A percentile compares a stretch with the other conserved stretches of the same genome.
Conservation (phyloP, 495 filamentous ascomycete species). For the Clohesyomyces aquaticus region DNA sequence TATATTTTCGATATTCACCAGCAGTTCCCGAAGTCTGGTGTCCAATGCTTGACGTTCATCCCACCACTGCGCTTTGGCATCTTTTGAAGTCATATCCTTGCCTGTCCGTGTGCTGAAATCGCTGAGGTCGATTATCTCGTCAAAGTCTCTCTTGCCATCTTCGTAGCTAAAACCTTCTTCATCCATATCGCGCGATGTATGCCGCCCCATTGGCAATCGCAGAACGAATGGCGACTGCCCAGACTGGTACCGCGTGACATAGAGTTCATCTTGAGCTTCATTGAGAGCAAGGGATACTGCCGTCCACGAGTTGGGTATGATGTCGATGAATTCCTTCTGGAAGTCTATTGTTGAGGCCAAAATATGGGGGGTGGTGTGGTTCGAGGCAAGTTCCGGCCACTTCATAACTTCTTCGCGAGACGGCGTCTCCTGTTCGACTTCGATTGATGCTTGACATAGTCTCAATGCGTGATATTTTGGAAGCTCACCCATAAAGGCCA, state of each 20-base stretch:
- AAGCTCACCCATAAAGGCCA: slow-evolving; percentile 63
- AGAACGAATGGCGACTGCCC: slow-evolving; percentile 79
- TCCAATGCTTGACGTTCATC: slow-evolving; percentile 79
- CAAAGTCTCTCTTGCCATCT: slow-evolving; percentile 73
- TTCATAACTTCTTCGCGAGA: slow-evolving; percentile 46
- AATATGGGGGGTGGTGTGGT: no score
- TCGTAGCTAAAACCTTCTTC: slow-evolving; percentile 83
- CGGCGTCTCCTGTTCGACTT: slow-evolving; percentile 47
- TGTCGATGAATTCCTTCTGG: slow-evolving; percentile 73
- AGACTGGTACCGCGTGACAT: slow-evolving; percentile 74
- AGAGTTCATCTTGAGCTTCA: slow-evolving; percentile 77
- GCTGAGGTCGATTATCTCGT: slow-evolving; percentile 76
- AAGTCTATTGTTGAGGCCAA: slow-evolving; percentile 55
- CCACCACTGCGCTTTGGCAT: slow-evolving; percentile 84
- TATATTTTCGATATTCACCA: slow-evolving; percentile 83
- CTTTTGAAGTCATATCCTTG: slow-evolving; percentile 60
- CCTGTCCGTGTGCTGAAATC: slow-evolving; percentile 82
- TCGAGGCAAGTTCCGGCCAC: slow-evolving; percentile 54
- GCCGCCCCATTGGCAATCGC: slow-evolving; percentile 78
- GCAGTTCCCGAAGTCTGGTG: slow-evolving; percentile 70
- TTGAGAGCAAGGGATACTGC: slow-evolving; percentile 83
- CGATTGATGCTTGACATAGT: slow-evolving; percentile 61
- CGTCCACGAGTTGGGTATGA: slow-evolving; percentile 81
- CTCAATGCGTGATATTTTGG: slow-evolving; percentile 63
- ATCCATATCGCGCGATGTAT: slow-evolving; percentile 77